Evolutionary conservation across 2,329 filamentous ascomycete species (phyloP).

Genomic region (Penicillium sp.): DNA sequence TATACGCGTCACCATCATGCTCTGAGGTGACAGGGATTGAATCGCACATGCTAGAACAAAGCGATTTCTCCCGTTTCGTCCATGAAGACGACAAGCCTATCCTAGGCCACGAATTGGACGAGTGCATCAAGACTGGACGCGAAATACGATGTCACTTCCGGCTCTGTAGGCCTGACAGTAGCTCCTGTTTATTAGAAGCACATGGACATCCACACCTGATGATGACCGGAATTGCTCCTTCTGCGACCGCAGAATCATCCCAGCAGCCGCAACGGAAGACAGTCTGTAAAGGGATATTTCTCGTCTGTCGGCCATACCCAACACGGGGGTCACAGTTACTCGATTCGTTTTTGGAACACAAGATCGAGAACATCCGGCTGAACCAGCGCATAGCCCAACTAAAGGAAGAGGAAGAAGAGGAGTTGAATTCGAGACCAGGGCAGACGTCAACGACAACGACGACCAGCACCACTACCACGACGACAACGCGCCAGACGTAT

Average conservation of each 20-base stretch:
- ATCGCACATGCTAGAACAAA: too few relatives aligned
- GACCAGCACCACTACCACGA: too few relatives aligned
- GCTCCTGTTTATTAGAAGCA: constrained; percentile 76
- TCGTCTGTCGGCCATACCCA: constrained; percentile 84
- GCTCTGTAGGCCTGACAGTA: too few relatives aligned
- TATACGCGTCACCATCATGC: too few relatives aligned
- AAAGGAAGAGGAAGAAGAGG: constrained; percentile 74
- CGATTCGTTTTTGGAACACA: constrained; percentile 91
- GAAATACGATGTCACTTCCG: too few relatives aligned
- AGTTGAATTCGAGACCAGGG: too few relatives aligned
- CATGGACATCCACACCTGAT: constrained; percentile 89
- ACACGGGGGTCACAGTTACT: constrained; percentile 76
- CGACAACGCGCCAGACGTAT: too few relatives aligned
- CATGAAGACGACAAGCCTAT: constrained; percentile 76
- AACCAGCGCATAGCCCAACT: constrained; percentile 76
- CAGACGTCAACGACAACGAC: constrained; percentile 47
- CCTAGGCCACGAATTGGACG: too few relatives aligned
- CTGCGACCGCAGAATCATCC: too few relatives aligned
- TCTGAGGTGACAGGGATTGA: too few relatives aligned
- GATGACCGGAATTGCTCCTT: too few relatives aligned
- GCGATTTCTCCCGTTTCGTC: constrained; percentile 67
- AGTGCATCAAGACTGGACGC: constrained; percentile 82
- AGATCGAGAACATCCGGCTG: constrained; percentile 87
- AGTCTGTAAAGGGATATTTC: constrained; percentile 84
- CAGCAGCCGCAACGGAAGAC: too few relatives aligned